Conservation (phyloP, 164 flowering plant genomes). For the Nelumbo lutea region DNA sequence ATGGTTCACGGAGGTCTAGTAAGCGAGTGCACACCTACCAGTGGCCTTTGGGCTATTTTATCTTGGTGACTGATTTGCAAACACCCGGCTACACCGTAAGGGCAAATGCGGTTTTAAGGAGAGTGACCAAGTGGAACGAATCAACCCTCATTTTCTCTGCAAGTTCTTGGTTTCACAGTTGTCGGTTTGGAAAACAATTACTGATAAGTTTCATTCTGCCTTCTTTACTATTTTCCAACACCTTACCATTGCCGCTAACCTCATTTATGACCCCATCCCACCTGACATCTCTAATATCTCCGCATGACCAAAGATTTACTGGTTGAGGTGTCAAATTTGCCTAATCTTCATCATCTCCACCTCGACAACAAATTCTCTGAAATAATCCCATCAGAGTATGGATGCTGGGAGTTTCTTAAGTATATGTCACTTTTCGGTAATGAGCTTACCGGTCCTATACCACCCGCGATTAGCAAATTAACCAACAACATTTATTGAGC, state of each 20-base stretch:
- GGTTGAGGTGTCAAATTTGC: constrained; percentile 2
- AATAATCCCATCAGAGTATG: constrained; percentile 16
- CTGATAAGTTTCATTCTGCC: too few species aligned
- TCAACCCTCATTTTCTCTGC: too few species aligned
- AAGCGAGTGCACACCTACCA: too few species aligned
- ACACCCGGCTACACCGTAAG: too few species aligned
- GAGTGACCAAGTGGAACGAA: too few species aligned
- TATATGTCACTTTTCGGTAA: constrained; percentile 18
- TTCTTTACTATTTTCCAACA: not conserved
- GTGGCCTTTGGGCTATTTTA: too few species aligned
- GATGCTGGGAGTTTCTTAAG: constrained; percentile 12
- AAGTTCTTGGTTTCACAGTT: too few species aligned
- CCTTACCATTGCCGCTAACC: constrained; percentile 53
- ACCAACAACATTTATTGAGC: not conserved
- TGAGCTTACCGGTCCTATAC: constrained; percentile 16
- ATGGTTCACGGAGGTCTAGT: too few species aligned
- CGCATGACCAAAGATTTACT: constrained; percentile 26
- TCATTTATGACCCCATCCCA: constrained; percentile 60
- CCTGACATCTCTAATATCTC: constrained; percentile 37
- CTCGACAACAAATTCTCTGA: constrained; percentile 27
- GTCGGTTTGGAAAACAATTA: too few species aligned
- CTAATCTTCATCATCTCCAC: constrained; percentile 15
- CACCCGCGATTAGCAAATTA: constrained; percentile 9
- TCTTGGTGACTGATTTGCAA: too few species aligned
- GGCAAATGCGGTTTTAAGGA: too few species aligned